Evolutionary conservation across 2,329 filamentous ascomycete genomes (phyloP), one percentile per base, ranked within the genome.

Genomic region (Hymenoscyphus infarciens): DNA sequence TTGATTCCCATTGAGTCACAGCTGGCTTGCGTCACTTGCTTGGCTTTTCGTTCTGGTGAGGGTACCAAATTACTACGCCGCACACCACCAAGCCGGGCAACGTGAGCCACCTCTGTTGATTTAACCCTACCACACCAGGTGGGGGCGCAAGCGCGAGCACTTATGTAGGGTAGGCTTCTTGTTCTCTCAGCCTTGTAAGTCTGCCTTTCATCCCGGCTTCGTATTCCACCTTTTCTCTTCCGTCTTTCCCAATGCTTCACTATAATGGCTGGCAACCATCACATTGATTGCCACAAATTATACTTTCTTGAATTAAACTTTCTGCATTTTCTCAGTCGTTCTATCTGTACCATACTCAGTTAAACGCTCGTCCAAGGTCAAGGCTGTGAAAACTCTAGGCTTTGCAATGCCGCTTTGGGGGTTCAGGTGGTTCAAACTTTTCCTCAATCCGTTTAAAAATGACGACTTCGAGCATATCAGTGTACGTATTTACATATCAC

Each of bases 391-490:
- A 25, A 7, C 10, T 25, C 19, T 11, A 10, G 19, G 19, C 19
- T 13, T 22, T 22, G 63, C 19, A 10, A 69, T 69, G 68, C 59
- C 61, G 1, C 63, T 65, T 33, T 69, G 68, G 68, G 68, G 68
- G 5, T 68, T 68, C 53, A 61, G 64, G 54, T 69, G 68, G 68
- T 56, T 69, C 49, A 67, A 65, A 33, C 60, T 67, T 39, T 67
- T 69, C 38, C 60, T 69, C 25, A 68, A 68, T 49, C 68, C 68
- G 33, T 69, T 63, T 57, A 57, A 61, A 7, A 60, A 66, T 35
- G 64, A 67, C 60, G 65, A 68, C 15, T 69, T 69, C 35, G 67
- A 63, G 15, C 64, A 69, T 35, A 69, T 69, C 33, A 68, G 63
- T 38, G 66, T 66, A 54, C 4, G 59, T 52, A 25, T 15, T 57